Percentiles rank a stretch among this genome's conserved stretches.
Conservation (phyloP, 2,329 filamentous ascomycete genomes). For the Diplodia mutila region DNA sequence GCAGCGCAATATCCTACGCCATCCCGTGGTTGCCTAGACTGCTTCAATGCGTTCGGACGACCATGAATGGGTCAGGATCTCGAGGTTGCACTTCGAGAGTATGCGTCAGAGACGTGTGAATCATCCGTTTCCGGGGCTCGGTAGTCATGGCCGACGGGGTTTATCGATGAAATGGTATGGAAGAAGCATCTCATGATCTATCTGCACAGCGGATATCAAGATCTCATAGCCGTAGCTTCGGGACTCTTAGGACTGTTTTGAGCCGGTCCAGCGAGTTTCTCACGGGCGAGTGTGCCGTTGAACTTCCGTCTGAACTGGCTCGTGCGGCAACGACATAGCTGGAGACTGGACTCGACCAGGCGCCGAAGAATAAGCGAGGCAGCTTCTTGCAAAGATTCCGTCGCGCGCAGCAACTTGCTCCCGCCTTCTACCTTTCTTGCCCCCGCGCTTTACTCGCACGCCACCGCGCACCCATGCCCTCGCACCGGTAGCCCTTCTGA, state of each 20-base stretch:
- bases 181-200: background rate
- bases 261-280: background rate
- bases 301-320: background rate
- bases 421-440: slow-evolving; percentile 5
- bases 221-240: background rate
- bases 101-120: background rate
- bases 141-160: background rate
- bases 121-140: background rate
- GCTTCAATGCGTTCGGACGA: background rate
- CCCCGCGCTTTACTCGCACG: slow-evolving; percentile 4
- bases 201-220: background rate
- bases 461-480: slow-evolving; percentile 21
- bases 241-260: no score
- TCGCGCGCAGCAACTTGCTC: background rate
- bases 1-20: background rate
- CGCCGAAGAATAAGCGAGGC: slow-evolving; percentile 7
- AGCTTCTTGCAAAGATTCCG: slow-evolving; percentile 15
- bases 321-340: slow-evolving; percentile 10
- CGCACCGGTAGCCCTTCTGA: slow-evolving; percentile 17
- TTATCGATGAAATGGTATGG: background rate
- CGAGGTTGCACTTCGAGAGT: background rate
- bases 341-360: background rate
- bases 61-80: background rate
- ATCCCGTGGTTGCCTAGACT: background rate
- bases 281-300: background rate